These are phyloP conservation scores for Trichoderma asperelloides DNA, from an alignment of 495 filamentous ascomycete genomes.

Conservation along the genomic window DNA sequence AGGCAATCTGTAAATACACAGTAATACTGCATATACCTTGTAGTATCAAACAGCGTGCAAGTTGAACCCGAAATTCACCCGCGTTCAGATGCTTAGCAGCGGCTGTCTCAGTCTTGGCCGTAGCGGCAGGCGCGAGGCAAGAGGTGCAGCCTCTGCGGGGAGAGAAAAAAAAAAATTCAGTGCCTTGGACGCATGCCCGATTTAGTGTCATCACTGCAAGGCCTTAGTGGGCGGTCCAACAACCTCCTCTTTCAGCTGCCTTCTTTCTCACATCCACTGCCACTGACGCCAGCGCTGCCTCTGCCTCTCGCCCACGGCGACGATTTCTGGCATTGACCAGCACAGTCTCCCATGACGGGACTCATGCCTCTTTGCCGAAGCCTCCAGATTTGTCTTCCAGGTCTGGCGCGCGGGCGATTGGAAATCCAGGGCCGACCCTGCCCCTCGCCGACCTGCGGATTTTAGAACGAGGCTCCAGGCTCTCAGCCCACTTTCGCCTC, in stretches of 20 bases:
- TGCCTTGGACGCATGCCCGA: neutral
- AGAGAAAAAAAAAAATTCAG: conserved; percentile 4
- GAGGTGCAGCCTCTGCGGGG: conserved; percentile 6
- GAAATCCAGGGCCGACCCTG: conserved; percentile 5
- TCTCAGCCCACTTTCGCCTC: neutral
- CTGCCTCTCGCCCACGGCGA: conserved; percentile 5
- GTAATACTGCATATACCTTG: too few species aligned
- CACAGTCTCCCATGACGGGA: conserved; percentile 1
- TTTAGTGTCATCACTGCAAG: conserved; percentile 7
- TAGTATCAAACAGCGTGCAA: too few species aligned
- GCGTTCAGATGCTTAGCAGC: neutral
- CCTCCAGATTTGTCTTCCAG: conserved; percentile 9
- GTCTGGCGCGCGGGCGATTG: conserved; percentile 7
- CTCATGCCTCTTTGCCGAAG: conserved; percentile 2
- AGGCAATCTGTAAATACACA: too few species aligned
- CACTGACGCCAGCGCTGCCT: neutral
- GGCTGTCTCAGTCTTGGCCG: neutral
- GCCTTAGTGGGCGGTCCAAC: neutral
- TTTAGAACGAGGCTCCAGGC: neutral
- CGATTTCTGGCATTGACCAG: neutral
- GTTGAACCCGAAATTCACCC: neutral
- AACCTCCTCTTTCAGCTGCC: neutral
- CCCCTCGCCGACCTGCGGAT: conserved; percentile 8
- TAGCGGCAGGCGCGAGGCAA: neutral
- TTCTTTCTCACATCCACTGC: neutral